Base-by-base conservation (phyloP, 2,329 filamentous ascomycete genomes). In the Colletotrichum chlorophyti region DNA sequence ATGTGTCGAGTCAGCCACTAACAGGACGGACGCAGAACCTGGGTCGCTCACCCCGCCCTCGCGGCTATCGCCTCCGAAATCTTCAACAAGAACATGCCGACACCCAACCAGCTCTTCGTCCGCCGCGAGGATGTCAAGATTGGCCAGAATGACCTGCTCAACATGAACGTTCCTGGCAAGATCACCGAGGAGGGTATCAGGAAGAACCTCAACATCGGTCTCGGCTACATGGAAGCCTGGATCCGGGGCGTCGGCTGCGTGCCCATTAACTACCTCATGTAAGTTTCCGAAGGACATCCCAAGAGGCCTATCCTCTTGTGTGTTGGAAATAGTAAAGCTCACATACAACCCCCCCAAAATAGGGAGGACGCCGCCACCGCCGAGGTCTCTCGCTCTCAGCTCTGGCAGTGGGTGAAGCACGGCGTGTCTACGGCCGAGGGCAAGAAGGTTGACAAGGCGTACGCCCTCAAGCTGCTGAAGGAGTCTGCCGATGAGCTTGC, bases 181-280 rank as follows among this genome's bases (percentile, higher is more conserved):
- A 84, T 99, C 72, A 97, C 94, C 67, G 94, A 98, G 76, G 92
- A 89, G 5, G 95, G 95, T 55, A 97, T 99, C 79, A 87, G 91
- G 71, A 97, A 97, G 88, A 99, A 98, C 81, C 83, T 99, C 64
- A 94, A 93, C 79, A 98, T 99, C 65, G 95, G 94, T 34, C 86
- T 99, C 6, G 90, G 91, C 48, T 99, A 99, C 79, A 99, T 98
- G 94, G 95, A 99, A 79, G 95, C 92, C 62, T 99, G 95, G 95
- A 83, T 98, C 60, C 90, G 93, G 62, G 95, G 94, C 29, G 85
- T 98, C 19, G 95, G 95, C 57, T 99, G 95, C 69, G 93, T 98
- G 50, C 95, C 95, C 45, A 97, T 98, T 79, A 97, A 98, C 83
- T 96, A 90, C 74, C 83, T 98, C 53, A 98, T 98, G 94, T 85